phyloP scores from a whole-genome alignment of 805 yeast genomes.

The Spencermartinsiella europaea region DNA sequence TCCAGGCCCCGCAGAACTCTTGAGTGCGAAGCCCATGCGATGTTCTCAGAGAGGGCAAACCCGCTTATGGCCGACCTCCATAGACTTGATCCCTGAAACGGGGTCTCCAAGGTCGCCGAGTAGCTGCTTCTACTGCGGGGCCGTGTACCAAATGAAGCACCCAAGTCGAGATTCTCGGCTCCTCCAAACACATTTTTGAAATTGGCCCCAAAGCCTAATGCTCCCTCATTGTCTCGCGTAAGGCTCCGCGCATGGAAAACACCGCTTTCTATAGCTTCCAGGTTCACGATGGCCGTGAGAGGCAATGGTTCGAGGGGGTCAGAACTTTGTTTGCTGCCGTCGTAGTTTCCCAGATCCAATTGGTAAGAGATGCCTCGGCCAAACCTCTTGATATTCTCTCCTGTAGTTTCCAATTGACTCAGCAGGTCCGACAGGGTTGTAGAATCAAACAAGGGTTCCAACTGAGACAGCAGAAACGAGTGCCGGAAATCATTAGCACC shows the following conservation, averaged over 20 bases:
- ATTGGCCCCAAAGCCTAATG: conserved; percentile 41
- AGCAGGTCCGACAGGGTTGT: conserved; percentile 24
- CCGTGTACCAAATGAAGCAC: conserved; percentile 41
- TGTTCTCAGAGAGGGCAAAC: conserved; percentile 44
- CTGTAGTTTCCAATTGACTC: conserved; percentile 22
- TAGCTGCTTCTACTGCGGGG: conserved; percentile 47
- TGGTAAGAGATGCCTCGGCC: conserved; percentile 9
- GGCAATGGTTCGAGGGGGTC: conserved; percentile 5
- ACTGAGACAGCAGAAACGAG: conserved; percentile 23
- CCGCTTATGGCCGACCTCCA: conserved; percentile 49
- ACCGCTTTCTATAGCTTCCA: conserved; percentile 8
- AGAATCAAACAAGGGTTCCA: conserved; percentile 23
- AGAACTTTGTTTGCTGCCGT: conserved; percentile 1
- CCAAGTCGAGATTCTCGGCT: conserved; percentile 48
- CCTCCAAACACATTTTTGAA: conserved; percentile 53
- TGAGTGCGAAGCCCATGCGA: conserved; percentile 48
- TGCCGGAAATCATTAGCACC: conserved; percentile 25
- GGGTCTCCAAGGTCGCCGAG: conserved; percentile 45
- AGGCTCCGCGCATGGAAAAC: conserved; percentile 5
- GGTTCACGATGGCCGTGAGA: conserved; percentile 13
- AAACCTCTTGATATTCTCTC: conserved; percentile 8
- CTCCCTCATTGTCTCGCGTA: conserved; percentile 18
- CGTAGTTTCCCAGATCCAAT: conserved; percentile 10
- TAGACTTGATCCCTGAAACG: conserved; percentile 43
- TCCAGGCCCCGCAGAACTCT: conserved; percentile 42